phyloP scores from a whole-genome alignment of 1,284 basidiomycete genomes.

The Naganishia sp. region DNA sequence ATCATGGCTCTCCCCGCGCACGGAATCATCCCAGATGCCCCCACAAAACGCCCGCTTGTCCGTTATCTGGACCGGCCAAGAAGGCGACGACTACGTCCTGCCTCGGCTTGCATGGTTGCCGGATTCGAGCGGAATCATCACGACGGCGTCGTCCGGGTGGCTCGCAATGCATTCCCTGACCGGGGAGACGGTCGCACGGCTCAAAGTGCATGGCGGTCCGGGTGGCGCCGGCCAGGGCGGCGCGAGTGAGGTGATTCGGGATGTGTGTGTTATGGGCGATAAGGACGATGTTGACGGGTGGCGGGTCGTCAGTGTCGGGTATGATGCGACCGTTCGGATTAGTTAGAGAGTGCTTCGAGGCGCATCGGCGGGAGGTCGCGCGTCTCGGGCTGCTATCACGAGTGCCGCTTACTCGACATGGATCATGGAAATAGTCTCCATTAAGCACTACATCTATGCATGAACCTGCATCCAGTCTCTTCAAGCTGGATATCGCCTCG shows the following conservation, averaged over 20 bases:
- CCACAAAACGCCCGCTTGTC: constrained; percentile 40
- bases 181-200: constrained; percentile 43
- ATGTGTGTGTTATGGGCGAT: constrained; percentile 34
- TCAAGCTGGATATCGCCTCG: too few relatives aligned
- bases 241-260: constrained; percentile 19
- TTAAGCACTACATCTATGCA: too few relatives aligned
- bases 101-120: constrained; percentile 54
- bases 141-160: constrained; percentile 47
- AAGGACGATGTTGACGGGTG: constrained; percentile 36
- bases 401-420: too few relatives aligned
- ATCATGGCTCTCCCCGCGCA: background rate
- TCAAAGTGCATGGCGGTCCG: constrained; percentile 45
- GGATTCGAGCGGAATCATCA: constrained; percentile 47
- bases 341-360: background rate
- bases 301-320: constrained; percentile 51
- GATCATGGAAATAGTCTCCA: too few relatives aligned
- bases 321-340: constrained; percentile 44
- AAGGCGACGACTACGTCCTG: constrained; percentile 50
- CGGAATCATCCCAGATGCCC: background rate
- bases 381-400: too few relatives aligned
- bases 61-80: constrained; percentile 48
- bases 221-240: background rate
- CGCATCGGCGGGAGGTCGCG: too few relatives aligned
- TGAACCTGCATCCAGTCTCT: too few relatives aligned
- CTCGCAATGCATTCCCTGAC: constrained; percentile 45